These are phyloP conservation scores for Epichloe baconii DNA, from an alignment of 2,329 filamentous ascomycete species.

Conservation along the genomic window DNA sequence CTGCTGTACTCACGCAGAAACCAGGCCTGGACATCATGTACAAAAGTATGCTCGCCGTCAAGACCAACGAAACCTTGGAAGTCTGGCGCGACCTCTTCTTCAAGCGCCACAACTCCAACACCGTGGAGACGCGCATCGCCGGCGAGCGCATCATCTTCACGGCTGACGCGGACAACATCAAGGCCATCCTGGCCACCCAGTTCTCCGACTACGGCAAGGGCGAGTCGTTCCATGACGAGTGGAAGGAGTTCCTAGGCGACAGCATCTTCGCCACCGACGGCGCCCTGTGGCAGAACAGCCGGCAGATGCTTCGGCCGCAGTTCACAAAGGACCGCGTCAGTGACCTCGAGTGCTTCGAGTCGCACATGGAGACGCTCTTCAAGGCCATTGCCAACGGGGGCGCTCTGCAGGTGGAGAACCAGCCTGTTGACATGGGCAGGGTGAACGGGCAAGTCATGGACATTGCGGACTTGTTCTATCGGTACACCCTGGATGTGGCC, in stretches of 20 bases:
- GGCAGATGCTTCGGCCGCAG: conserved; percentile 74
- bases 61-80: conserved; percentile 42
- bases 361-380: conserved; percentile 63
- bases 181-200: conserved; percentile 40
- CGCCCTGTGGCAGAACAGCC: conserved; percentile 61
- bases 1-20: not conserved
- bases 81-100: conserved; percentile 46
- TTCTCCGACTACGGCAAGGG: conserved; percentile 43
- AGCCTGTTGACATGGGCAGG: conserved; percentile 49
- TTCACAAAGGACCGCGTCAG: conserved; percentile 77
- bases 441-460: conserved; percentile 52
- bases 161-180: conserved; percentile 42
- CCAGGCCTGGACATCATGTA: conserved; percentile 51
- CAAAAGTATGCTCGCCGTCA: conserved; percentile 37
- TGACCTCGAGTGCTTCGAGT: conserved; percentile 70
- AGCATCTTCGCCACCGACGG: conserved; percentile 71
- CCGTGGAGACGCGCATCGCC: conserved; percentile 52
- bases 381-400: conserved; percentile 48
- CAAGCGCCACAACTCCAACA: conserved; percentile 31
- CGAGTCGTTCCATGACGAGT: conserved; percentile 25
- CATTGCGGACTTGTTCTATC: conserved; percentile 66
- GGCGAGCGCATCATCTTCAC: conserved; percentile 28
- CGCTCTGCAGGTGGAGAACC: conserved; percentile 44
- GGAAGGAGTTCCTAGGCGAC: conserved; percentile 37
- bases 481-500: conserved; percentile 72